These are phyloP conservation scores for Myrica gale DNA, from an alignment of 306 rosid species.

Conservation along the genomic window DNA sequence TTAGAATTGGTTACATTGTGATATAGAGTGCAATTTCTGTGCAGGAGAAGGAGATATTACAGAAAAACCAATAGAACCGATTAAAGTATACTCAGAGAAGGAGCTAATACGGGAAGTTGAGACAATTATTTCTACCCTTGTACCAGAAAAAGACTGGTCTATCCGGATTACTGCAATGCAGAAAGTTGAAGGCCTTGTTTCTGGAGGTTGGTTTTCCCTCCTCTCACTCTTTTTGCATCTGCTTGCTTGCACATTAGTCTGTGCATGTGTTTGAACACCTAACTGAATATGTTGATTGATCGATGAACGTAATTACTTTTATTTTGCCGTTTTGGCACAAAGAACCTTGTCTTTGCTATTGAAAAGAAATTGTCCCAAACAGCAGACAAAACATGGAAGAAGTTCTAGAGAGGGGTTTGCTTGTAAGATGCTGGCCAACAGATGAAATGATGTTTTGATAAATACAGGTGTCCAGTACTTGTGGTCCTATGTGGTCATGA, in stretches of 20 bases:
- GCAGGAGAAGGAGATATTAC: slow-evolving; percentile 70
- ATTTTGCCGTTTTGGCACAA: not conserved
- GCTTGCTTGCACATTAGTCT: not conserved
- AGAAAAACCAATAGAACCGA: slow-evolving; percentile 66
- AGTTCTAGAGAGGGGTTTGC: not conserved
- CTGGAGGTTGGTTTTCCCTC: slow-evolving; percentile 67
- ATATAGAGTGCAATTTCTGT: slow-evolving; percentile 26
- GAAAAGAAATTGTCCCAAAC: not conserved
- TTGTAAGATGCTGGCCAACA: not conserved
- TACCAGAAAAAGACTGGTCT: slow-evolving; percentile 99
- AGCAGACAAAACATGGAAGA: not conserved
- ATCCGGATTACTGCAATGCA: slow-evolving; percentile 91
- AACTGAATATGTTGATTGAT: not conserved
- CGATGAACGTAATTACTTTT: not conserved
- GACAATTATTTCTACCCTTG: slow-evolving; percentile 83
- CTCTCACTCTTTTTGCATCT: slow-evolving; percentile 22
- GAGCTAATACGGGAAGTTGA: slow-evolving; percentile 86
- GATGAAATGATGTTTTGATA: not conserved
- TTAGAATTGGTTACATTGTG: slow-evolving; percentile 15
- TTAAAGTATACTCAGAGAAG: slow-evolving; percentile 95
- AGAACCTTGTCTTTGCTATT: not conserved
- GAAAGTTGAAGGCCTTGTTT: slow-evolving; percentile 89
- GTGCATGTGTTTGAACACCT: not conserved
- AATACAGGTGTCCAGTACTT: not conserved
- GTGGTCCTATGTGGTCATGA: not conserved